Conservation (phyloP, 805 yeast species). For the Yarrowia porcina region DNA sequence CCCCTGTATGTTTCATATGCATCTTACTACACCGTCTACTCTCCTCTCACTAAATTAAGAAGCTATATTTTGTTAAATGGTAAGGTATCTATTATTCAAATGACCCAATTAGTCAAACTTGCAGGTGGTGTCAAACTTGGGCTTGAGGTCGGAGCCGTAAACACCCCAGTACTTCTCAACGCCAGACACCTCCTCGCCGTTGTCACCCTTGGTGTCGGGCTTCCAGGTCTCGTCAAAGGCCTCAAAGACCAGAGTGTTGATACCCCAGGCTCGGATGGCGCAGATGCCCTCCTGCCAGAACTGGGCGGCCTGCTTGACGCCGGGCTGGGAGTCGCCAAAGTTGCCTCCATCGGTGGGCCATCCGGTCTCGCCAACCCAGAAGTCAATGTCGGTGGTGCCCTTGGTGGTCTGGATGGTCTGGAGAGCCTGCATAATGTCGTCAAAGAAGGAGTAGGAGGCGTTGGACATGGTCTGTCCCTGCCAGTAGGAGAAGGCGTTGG, state of each 20-base stretch:
- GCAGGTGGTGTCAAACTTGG: conserved; percentile 38
- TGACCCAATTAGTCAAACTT: conserved; percentile 26
- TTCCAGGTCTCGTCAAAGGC: conserved; percentile 97
- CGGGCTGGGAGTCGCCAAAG: conserved; percentile 65
- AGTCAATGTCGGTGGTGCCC: conserved; percentile 79
- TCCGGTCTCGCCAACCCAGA: conserved; percentile 98
- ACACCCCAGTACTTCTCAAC: conserved; percentile 98
- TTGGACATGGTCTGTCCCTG: conserved; percentile 87
- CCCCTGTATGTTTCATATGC: too few species aligned
- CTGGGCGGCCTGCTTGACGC: conserved; percentile 65
- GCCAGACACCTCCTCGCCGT: conserved; percentile 49
- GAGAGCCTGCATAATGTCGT: conserved; percentile 96
- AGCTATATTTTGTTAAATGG: neutral
- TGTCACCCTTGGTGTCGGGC: conserved; percentile 74
- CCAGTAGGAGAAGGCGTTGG: conserved; percentile 98
- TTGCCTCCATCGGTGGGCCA: conserved; percentile 89
- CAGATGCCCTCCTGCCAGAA: conserved; percentile 90
- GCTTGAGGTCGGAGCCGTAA: conserved; percentile 45
- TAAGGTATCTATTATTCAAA: conserved; percentile 9
- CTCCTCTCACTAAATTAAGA: neutral
- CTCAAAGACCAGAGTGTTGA: conserved; percentile 88
- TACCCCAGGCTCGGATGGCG: conserved; percentile 94
- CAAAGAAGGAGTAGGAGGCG: conserved; percentile 87
- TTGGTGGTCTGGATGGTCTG: conserved; percentile 81
- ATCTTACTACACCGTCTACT: too few species aligned